Evolutionary conservation across 805 yeast genomes (phyloP), one percentile per base, ranked within the genome.

Genomic region (Saturnispora bothae): DNA sequence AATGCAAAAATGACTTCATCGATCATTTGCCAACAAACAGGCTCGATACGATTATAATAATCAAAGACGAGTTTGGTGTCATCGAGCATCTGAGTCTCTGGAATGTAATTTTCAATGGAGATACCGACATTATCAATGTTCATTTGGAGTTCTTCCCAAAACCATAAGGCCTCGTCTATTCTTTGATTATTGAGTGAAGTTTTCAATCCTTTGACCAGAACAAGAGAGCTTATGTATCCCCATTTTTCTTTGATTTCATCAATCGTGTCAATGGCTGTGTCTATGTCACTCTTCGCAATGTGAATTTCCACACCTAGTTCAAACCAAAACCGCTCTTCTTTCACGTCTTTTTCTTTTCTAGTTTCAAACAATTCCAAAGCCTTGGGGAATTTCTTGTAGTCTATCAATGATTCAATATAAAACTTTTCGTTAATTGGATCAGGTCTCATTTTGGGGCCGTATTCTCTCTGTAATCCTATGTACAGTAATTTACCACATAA

Each of bases 401-500:
- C 49, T 15, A 65, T 49, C 30, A 73, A 53, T 1, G 73, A 47
- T 39, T 66, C 69, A 16, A 73, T 66, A 45, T 64, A 72, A 28
- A 68, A 61, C 2, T 66, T 63, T 48, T 71, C 78, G 47, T 69
- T 71, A 15, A 70, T 57, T 1, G 69, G 68, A 49, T 73, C 78
- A 13, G 51, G 48, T 16, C 48, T 41, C 43, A 70, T 60, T 36
- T 69, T 57, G 21, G 65, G 60, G n/a, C 59, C 65, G 18, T 28
- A 35, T 18, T 42, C 38, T 15, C 30, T 31, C 3, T 17, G 13
- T 3, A 61, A 59, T 4, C 59, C 42, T 1, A 55, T 40, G 41
- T 71, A 72, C 18, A 73, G 48, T 43, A 71, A 43, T 26, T 59
- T 60, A 3, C 74, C 76, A 3, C 70, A 46, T 17, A 58, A 41